Evolutionary conservation across 345 rosid species (phyloP), one percentile per base, ranked within the genome.

Genomic region (Microthlaspi erraticum): DNA sequence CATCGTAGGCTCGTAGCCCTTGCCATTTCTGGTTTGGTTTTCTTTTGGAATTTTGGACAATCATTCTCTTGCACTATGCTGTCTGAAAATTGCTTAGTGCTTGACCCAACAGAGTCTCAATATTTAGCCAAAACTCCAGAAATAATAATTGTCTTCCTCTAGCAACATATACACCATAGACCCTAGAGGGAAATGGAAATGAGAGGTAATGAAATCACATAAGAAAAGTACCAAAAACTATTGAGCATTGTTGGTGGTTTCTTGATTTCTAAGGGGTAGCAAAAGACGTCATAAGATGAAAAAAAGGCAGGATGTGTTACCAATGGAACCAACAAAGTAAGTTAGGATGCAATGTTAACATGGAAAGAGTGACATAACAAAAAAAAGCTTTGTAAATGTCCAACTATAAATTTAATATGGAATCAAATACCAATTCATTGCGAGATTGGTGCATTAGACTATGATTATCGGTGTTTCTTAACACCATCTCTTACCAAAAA

Each of bases 201-300:
- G n/a, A n/a, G n/a, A n/a, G n/a, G n/a, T n/a, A n/a, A n/a, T n/a
- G n/a, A n/a, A n/a, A n/a, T n/a, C 39, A 63, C 57, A 43, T n/a
- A n/a, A 45, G 14, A 38, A 37, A 34, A 72, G 18, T 14, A 72
- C 58, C 32, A 54, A 54, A 43, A 70, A 54, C 55, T 69, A n/a
- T n/a, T n/a, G n/a, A n/a, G n/a, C n/a, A n/a, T n/a, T n/a, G n/a
- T 6, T 45, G 3, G 23, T 29, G 34, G 59, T 37, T 46, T 49
- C 49, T 59, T 58, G 68, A 39, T 17, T 32, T 63, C 39, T 34
- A 62, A 63, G 13, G 18, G 4, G 31, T 17, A 58, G 59, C 59
- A 60, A 38, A 70, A 50, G 60, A 17, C 7, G 11, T 34, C 33
- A 49, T 9, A 48, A 10, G 36, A 23, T 52, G 20, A 14, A 34